phyloP scores from a whole-genome alignment of 1,139 yeast species.

The Taiozyma sp. region DNA sequence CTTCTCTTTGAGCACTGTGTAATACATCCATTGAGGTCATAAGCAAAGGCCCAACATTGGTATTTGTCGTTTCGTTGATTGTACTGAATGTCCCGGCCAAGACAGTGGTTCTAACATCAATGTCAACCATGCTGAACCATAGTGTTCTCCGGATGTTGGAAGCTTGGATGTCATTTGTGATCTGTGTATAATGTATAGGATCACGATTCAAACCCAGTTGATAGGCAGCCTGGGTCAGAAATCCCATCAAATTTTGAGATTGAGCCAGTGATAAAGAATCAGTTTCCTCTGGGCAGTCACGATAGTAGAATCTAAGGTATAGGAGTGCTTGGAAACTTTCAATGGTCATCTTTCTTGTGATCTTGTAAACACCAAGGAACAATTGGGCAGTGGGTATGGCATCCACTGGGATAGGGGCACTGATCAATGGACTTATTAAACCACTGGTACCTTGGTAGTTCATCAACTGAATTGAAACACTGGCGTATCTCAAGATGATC shows the following conservation, averaged over 20 bases:
- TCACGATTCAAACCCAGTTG: constrained; percentile 20
- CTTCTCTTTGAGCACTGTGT: constrained; percentile 12
- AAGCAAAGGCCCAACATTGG: constrained; percentile 13
- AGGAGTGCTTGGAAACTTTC: constrained; percentile 13
- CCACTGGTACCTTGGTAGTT: constrained; percentile 3
- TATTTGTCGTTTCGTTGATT: constrained; percentile 5
- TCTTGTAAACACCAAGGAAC: constrained; percentile 13
- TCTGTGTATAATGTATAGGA: constrained; percentile 17
- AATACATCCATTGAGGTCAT: constrained; percentile 9
- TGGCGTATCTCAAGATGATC: constrained; percentile 35
- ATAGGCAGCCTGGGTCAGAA: constrained; percentile 13
- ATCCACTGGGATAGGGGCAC: constrained; percentile 4
- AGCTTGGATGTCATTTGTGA: constrained; percentile 3
- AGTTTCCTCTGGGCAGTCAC: constrained; percentile 19
- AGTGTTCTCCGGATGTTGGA: constrained; percentile 14
- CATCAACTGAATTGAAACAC: constrained; percentile 16
- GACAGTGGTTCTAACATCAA: constrained; percentile 9
- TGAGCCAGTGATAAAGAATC: constrained; percentile 12
- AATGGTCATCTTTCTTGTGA: constrained; percentile 11
- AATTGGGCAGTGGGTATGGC: constrained; percentile 10
- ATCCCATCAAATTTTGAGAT: constrained; percentile 13
- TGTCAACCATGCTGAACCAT: constrained; percentile 12
- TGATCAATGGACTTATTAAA: neutral
- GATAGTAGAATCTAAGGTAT: constrained; percentile 11
- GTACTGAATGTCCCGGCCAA: constrained; percentile 11